These are phyloP conservation scores for Apiotrichum montevideense DNA, from an alignment of 1,284 basidiomycete genomes.

Conservation along the genomic window DNA sequence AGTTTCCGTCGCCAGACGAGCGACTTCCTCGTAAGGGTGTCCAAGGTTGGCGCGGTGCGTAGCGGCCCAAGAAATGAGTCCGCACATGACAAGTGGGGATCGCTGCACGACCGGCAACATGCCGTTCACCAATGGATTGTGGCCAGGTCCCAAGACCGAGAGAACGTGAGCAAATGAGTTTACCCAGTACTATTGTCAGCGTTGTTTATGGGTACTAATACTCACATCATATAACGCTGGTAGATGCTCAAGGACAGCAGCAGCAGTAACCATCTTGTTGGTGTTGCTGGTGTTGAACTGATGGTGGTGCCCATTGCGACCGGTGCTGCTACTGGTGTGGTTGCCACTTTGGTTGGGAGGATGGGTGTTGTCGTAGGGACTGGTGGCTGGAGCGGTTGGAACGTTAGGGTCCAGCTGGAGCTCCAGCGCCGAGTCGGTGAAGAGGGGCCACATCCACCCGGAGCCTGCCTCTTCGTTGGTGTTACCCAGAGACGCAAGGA, in stretches of 20 bases:
- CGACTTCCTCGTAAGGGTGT: slow-evolving; percentile 27
- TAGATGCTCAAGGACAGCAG: slow-evolving; percentile 18
- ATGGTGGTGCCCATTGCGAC: slow-evolving; percentile 1
- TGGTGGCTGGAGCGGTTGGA: background rate
- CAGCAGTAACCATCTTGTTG: slow-evolving; percentile 19
- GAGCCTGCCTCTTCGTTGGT: slow-evolving; percentile 7
- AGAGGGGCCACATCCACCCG: slow-evolving; percentile 17
- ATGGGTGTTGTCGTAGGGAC: too few species aligned
- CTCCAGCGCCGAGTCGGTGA: slow-evolving; percentile 13
- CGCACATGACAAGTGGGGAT: slow-evolving; percentile 28
- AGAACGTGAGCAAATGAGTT: slow-evolving; percentile 30
- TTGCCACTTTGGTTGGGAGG: background rate
- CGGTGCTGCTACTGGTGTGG: background rate
- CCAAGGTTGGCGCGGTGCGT: slow-evolving; percentile 25
- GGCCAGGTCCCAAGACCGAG: slow-evolving; percentile 26
- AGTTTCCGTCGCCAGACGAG: slow-evolving; percentile 25
- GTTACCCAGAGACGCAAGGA: slow-evolving; percentile 14
- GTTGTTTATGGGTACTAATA: background rate
- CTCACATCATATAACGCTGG: slow-evolving; percentile 17
- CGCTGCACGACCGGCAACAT: slow-evolving; percentile 25
- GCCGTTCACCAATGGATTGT: slow-evolving; percentile 22
- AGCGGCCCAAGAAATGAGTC: slow-evolving; percentile 30
- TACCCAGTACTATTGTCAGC: slow-evolving; percentile 23
- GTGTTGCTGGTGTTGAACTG: slow-evolving; percentile 1
- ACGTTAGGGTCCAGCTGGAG: slow-evolving; percentile 9